Evolutionary conservation across 1,284 basidiomycete genomes (phyloP).

Genomic region (Sparassis latifolia): DNA sequence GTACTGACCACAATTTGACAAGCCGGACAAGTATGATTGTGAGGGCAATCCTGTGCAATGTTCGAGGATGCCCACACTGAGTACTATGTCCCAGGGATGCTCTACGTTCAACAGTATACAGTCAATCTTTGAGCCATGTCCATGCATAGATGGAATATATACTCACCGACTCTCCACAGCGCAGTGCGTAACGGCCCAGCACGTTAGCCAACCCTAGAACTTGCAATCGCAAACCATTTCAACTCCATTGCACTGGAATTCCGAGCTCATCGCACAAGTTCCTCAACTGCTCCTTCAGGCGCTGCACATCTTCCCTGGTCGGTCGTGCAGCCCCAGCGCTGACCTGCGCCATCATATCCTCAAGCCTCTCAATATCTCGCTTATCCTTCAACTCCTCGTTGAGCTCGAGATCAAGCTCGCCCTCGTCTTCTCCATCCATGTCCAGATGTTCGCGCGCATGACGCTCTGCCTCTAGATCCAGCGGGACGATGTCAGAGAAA

Average conservation of each 20-base stretch:
- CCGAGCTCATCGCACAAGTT: constrained; percentile 28
- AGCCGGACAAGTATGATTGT: no score
- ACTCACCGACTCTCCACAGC: no score
- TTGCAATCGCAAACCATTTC: constrained; percentile 3
- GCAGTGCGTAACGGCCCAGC: no score
- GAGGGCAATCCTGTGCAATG: no score
- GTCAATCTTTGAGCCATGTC: no score
- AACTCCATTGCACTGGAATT: constrained; percentile 21
- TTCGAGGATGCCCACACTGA: no score
- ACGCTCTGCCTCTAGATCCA: constrained; percentile 64
- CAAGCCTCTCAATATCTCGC: constrained; percentile 44
- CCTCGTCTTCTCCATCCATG: constrained; percentile 20
- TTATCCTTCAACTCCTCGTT: constrained; percentile 40
- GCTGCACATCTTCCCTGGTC: constrained; percentile 36
- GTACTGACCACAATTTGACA: no score
- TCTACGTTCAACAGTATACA: no score
- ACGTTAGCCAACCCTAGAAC: no score
- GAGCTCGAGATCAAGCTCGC: constrained; percentile 12
- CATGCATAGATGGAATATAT: no score
- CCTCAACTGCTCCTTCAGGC: constrained; percentile 35
- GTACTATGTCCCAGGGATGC: no score
- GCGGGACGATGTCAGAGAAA: constrained; percentile 61
- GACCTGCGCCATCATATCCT: constrained; percentile 47
- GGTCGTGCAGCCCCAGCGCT: constrained; percentile 32
- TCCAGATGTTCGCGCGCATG: constrained; percentile 63